Evolutionary conservation across 371 early-diverging fungal genomes (phyloP).

Genomic region (Conidiobolus incongruus): DNA sequence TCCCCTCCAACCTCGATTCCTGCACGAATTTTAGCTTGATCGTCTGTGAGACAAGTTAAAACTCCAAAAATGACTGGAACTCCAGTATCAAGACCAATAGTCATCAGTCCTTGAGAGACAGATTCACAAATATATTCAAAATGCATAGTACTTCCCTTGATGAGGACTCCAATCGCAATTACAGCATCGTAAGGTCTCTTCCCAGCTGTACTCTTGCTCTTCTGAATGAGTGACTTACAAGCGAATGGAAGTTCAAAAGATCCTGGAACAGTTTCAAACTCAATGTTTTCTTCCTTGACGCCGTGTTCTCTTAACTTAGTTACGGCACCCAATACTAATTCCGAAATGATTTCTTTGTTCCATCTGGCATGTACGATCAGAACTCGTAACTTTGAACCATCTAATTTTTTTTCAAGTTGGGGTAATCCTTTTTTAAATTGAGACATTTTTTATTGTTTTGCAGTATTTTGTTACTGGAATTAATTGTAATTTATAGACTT

Average conservation of each 20-base stretch:
- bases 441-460: too few relatives aligned
- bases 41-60: constrained; percentile 78
- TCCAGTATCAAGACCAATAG: constrained; percentile 67
- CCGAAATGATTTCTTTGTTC: constrained; percentile 65
- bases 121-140: constrained; percentile 95
- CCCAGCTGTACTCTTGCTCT: too few relatives aligned
- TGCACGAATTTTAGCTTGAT: constrained; percentile 71
- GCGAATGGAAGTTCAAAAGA: constrained; percentile 89
- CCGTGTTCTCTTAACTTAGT: too few relatives aligned
- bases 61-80: constrained; percentile 91
- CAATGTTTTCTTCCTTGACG: constrained; percentile 48
- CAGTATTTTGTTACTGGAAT: too few relatives aligned
- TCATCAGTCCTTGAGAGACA: constrained; percentile 73
- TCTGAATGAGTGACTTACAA: constrained; percentile 52
- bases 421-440: constrained; percentile 35
- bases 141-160: constrained; percentile 94
- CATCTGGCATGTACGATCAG: constrained; percentile 84
- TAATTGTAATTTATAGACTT: too few relatives aligned
- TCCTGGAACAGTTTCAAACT: constrained; percentile 63
- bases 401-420: constrained; percentile 20
- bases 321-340: constrained; percentile 49
- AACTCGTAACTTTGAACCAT: constrained; percentile 47
- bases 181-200: constrained; percentile 58
- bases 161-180: constrained; percentile 86
- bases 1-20: constrained; percentile 32